Conservation (phyloP, 371 early-diverging fungal species). For the Syncephalastrum monosporum region DNA sequence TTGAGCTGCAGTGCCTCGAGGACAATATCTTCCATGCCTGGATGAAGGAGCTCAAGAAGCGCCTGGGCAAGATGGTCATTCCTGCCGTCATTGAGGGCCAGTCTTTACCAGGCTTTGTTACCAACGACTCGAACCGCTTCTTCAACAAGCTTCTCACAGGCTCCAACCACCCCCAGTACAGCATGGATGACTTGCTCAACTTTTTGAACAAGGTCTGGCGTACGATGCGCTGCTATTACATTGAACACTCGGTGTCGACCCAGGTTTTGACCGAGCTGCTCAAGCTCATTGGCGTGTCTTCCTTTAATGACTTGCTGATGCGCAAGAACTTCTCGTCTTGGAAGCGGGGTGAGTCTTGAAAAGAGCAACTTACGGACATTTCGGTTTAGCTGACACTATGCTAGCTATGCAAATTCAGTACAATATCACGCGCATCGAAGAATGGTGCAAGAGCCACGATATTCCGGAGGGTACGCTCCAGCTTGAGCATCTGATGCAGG, state of each 20-base stretch:
- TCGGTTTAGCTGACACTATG: neutral
- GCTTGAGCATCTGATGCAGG: slow-evolving; percentile 90
- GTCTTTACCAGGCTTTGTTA: slow-evolving; percentile 82
- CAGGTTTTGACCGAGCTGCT: slow-evolving; percentile 87
- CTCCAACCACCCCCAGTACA: slow-evolving; percentile 65
- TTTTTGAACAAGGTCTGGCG: slow-evolving; percentile 87
- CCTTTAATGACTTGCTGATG: slow-evolving; percentile 93
- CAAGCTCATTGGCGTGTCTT: slow-evolving; percentile 83
- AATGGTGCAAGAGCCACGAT: slow-evolving; percentile 95
- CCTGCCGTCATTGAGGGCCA: slow-evolving; percentile 90
- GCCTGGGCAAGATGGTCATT: slow-evolving; percentile 84
- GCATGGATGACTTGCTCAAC: slow-evolving; percentile 85
- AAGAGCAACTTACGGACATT: neutral
- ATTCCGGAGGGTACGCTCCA: slow-evolving; percentile 91
- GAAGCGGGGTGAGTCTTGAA: slow-evolving; percentile 61
- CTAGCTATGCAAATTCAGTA: slow-evolving; percentile 96
- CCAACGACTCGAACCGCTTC: slow-evolving; percentile 83
- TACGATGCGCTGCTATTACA: slow-evolving; percentile 90
- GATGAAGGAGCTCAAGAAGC: slow-evolving; percentile 92
- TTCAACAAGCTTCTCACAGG: slow-evolving; percentile 69
- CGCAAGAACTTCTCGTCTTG: slow-evolving; percentile 79
- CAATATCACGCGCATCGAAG: slow-evolving; percentile 93
- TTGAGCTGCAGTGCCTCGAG: slow-evolving; percentile 57
- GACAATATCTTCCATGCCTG: slow-evolving; percentile 71
- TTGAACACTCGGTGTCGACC: slow-evolving; percentile 70